A percentile compares a stretch with the other conserved stretches of the same genome.
These are phyloP conservation scores for Aulographum hederae DNA, from an alignment of 2,329 filamentous ascomycete species.

Conservation along the genomic window DNA sequence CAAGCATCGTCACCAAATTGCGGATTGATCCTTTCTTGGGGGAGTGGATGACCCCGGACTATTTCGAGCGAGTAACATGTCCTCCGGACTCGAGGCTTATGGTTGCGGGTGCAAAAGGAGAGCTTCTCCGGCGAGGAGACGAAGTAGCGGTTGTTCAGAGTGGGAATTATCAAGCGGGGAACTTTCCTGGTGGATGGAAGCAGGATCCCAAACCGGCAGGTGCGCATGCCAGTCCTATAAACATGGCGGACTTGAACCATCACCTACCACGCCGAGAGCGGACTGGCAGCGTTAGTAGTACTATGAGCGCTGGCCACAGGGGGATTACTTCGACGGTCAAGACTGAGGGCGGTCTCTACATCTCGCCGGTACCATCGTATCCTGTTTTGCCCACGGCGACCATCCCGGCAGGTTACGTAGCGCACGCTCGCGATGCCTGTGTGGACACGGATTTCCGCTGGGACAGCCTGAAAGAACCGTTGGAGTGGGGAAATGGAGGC, in stretches of 20 bases:
- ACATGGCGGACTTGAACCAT: neutral
- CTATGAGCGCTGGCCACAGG: constrained; percentile 13
- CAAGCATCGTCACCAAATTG: too few relatives aligned
- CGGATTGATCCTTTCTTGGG: constrained; percentile 85
- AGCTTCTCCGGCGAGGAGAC: constrained; percentile 62
- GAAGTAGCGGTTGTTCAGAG: constrained; percentile 27
- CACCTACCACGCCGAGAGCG: constrained; percentile 17
- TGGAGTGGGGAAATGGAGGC: constrained; percentile 76
- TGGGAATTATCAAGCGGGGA: constrained; percentile 20
- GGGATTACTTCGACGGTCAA: constrained; percentile 8
- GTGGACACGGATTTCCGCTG: constrained; percentile 82
- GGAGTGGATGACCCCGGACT: constrained; percentile 87
- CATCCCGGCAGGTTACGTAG: constrained; percentile 75
- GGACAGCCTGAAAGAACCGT: constrained; percentile 70
- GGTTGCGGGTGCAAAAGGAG: constrained; percentile 75
- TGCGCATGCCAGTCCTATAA: too few relatives aligned
- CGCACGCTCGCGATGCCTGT: constrained; percentile 78
- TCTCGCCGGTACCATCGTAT: constrained; percentile 63
- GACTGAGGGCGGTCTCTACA: constrained; percentile 32
- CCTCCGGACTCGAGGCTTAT: constrained; percentile 76
- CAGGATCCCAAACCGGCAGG: constrained; percentile 11
- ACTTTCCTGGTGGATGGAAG: constrained; percentile 39
- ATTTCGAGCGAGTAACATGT: constrained; percentile 81
- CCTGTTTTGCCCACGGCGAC: constrained; percentile 62
- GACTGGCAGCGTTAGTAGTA: constrained; percentile 22